Evolutionary conservation across 1,139 yeast genomes (phyloP).

Genomic region (Meyerozyma smithsonii): DNA sequence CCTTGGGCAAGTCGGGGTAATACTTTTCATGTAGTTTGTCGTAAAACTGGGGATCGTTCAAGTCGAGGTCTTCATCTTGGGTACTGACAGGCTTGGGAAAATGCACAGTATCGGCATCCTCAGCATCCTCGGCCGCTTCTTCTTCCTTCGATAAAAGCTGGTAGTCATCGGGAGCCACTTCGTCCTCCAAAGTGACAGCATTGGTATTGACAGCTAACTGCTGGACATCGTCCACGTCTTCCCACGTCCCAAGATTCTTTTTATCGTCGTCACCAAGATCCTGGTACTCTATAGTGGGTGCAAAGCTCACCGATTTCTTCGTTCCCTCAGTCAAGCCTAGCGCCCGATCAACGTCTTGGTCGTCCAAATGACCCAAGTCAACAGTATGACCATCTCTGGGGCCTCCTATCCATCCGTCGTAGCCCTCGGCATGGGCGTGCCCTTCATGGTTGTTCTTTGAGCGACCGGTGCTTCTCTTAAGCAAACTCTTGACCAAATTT

Average conservation of each 20-base stretch:
- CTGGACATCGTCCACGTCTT: constrained; percentile 33
- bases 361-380: constrained; percentile 32
- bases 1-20: constrained; percentile 85
- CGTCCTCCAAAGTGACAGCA: constrained; percentile 14
- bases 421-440: constrained; percentile 58
- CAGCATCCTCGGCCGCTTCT: constrained; percentile 25
- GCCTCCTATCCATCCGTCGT: constrained; percentile 74
- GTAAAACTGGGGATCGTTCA: constrained; percentile 73
- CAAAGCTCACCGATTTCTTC: constrained; percentile 14
- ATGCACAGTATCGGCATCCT: constrained; percentile 46
- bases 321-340: constrained; percentile 23
- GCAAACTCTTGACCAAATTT: constrained; percentile 53
- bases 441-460: constrained; percentile 12
- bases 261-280: constrained; percentile 21
- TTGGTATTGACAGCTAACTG: constrained; percentile 20
- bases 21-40: constrained; percentile 78
- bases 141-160: constrained; percentile 25
- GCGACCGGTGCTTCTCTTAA: constrained; percentile 34
- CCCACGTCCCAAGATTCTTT: constrained; percentile 41
- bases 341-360: constrained; percentile 35
- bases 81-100: constrained; percentile 50
- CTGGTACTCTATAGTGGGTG: constrained; percentile 6
- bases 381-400: constrained; percentile 31
- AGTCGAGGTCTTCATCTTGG: constrained; percentile 41
- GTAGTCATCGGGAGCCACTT: constrained; percentile 40